These are phyloP conservation scores for Pseudotsuga menziesii DNA, from an alignment of 75 land plant genomes.

Conservation along the genomic window DNA sequence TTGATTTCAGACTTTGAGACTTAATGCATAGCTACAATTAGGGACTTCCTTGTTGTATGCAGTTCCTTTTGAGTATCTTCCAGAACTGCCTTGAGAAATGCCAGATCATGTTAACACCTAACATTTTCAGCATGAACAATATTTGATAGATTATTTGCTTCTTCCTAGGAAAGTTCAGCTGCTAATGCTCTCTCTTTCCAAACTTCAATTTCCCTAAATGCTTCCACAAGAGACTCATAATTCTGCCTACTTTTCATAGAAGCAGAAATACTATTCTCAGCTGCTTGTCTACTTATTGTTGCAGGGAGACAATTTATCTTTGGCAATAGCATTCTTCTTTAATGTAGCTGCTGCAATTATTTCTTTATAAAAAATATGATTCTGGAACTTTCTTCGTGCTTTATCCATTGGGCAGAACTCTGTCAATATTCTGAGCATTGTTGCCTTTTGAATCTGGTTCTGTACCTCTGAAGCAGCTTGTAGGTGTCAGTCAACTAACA, in stretches of 20 bases:
- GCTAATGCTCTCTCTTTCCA: constrained; percentile 63
- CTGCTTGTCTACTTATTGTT: constrained; percentile 46
- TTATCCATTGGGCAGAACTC: no score
- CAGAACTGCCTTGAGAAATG: constrained; percentile 89
- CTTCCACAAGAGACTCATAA: constrained; percentile 47
- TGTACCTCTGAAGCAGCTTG: no score
- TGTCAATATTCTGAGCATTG: no score
- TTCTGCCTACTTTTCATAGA: constrained; percentile 46
- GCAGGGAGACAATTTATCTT: constrained; percentile 31
- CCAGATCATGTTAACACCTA: constrained; percentile 91
- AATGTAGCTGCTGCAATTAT: constrained; percentile 50
- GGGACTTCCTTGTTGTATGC: no score
- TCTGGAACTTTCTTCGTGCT: no score
- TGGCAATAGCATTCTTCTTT: constrained; percentile 51
- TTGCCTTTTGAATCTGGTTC: no score
- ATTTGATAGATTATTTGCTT: constrained; percentile 79
- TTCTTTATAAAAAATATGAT: no score
- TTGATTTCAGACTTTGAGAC: no score
- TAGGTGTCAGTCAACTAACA: no score
- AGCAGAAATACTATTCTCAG: constrained; percentile 54
- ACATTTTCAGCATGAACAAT: constrained; percentile 95
- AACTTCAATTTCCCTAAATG: constrained; percentile 60
- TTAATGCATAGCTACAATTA: no score
- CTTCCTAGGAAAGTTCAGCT: constrained; percentile 79
- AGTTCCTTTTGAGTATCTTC: constrained; percentile 99